Conservation (phyloP, 768 basidiomycete species). For the Kwoniella shandongensis region DNA sequence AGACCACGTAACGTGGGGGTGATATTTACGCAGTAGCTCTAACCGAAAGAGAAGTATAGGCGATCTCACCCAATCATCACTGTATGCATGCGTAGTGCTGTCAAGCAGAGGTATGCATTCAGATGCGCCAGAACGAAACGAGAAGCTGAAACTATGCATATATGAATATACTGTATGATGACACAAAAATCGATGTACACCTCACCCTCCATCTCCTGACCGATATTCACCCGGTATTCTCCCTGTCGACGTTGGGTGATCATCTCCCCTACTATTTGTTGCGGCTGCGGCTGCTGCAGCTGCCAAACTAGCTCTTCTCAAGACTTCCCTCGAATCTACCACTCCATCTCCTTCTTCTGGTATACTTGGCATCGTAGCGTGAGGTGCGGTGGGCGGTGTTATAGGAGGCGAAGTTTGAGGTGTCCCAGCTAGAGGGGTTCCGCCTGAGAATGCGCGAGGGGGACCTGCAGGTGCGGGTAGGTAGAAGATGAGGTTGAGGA, state of each 20-base stretch:
- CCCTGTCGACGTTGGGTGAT: constrained; percentile 1
- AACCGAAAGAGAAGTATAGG: too few species aligned
- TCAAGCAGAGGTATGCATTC: too few species aligned
- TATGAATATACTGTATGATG: too few species aligned
- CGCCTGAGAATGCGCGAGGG: constrained; percentile 34
- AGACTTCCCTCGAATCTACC: neutral
- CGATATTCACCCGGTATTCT: constrained; percentile 37
- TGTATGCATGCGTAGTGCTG: too few species aligned
- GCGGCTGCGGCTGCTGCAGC: neutral
- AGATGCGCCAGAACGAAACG: too few species aligned
- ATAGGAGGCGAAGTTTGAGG: constrained; percentile 17
- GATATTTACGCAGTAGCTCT: too few species aligned
- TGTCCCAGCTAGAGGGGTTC: constrained; percentile 34
- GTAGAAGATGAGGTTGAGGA: constrained; percentile 27
- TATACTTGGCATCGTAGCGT: constrained; percentile 3
- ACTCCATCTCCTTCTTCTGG: neutral
- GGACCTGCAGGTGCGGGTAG: constrained; percentile 32
- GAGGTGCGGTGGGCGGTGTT: constrained; percentile 2
- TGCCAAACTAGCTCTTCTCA: neutral
- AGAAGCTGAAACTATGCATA: too few species aligned
- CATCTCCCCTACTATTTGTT: constrained; percentile 1
- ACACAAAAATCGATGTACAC: neutral
- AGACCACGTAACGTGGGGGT: too few species aligned
- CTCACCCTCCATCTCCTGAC: constrained; percentile 10
- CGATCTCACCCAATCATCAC: too few species aligned